These are phyloP conservation scores for Fusarium transvaalense DNA, from an alignment of 2,329 filamentous ascomycete genomes.

Conservation along the genomic window DNA sequence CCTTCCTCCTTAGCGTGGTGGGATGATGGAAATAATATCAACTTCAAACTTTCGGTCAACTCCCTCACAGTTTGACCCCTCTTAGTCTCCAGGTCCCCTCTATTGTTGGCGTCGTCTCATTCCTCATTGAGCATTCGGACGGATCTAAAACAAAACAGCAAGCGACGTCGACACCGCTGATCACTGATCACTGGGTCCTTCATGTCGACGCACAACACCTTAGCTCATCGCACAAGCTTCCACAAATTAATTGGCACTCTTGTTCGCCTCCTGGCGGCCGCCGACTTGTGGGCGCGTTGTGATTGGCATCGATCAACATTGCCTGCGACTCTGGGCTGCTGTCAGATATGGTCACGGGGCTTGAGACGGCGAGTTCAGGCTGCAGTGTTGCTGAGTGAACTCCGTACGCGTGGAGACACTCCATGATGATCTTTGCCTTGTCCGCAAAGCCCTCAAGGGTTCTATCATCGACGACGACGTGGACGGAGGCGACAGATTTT, in stretches of 20 bases:
- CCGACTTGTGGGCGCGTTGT: slow-evolving; percentile 21
- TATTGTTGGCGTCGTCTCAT: slow-evolving; percentile 17
- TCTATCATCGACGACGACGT: slow-evolving; percentile 72
- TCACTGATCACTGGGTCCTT: slow-evolving; percentile 33
- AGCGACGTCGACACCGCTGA: slow-evolving; percentile 28
- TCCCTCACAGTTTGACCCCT: slow-evolving; percentile 30
- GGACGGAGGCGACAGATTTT: slow-evolving; percentile 77
- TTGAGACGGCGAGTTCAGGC: slow-evolving; percentile 62
- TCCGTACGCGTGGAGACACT: slow-evolving; percentile 80
- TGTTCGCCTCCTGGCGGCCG: slow-evolving; percentile 45
- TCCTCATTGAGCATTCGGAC: slow-evolving; percentile 3
- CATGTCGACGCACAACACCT: slow-evolving; percentile 59
- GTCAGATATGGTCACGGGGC: slow-evolving; percentile 27
- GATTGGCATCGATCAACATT: slow-evolving; percentile 22
- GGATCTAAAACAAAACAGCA: neutral
- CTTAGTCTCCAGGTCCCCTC: slow-evolving; percentile 21
- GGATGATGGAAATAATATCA: slow-evolving; percentile 16
- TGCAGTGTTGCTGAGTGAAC: slow-evolving; percentile 79
- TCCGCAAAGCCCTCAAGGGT: slow-evolving; percentile 69
- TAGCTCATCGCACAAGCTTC: slow-evolving; percentile 63
- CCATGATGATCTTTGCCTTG: slow-evolving; percentile 70
- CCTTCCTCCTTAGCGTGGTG: slow-evolving; percentile 21
- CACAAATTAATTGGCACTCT: slow-evolving; percentile 65
- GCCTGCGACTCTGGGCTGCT: slow-evolving; percentile 17
- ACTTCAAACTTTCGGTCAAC: slow-evolving; percentile 18